These are phyloP conservation scores for Plasmodium adleri DNA, from an alignment of 169 alveolate genomes.

Conservation along the genomic window DNA sequence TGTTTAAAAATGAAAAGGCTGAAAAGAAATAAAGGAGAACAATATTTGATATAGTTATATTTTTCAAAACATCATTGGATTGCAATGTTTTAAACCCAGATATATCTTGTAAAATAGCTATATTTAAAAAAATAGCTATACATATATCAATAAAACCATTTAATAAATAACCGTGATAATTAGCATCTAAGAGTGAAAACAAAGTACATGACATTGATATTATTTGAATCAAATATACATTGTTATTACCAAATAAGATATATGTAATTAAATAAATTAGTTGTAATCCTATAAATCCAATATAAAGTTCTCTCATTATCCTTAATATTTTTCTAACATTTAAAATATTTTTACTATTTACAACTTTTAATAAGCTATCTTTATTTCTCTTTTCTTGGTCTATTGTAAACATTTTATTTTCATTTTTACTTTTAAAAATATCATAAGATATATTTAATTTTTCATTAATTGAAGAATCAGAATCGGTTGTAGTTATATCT, in stretches of 20 bases:
- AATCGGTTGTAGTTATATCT: slow-evolving; percentile 73
- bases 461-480: slow-evolving; percentile 56
- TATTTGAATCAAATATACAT: slow-evolving; percentile 58
- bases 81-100: slow-evolving; percentile 64
- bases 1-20: slow-evolving; percentile 41
- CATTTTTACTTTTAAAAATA: slow-evolving; percentile 39
- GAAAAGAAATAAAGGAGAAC: slow-evolving; percentile 71
- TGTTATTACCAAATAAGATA: slow-evolving; percentile 64
- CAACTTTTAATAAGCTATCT: slow-evolving; percentile 39
- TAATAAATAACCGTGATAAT: slow-evolving; percentile 72
- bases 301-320: slow-evolving; percentile 67
- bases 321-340: slow-evolving; percentile 59
- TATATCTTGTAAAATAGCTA: slow-evolving; percentile 60
- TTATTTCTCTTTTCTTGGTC: slow-evolving; percentile 33
- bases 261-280: slow-evolving; percentile 69
- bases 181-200: slow-evolving; percentile 71
- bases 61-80: slow-evolving; percentile 51
- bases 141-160: slow-evolving; percentile 70
- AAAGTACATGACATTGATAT: slow-evolving; percentile 68
- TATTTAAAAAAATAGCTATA: slow-evolving; percentile 61
- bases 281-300: slow-evolving; percentile 76
- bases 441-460: slow-evolving; percentile 42
- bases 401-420: slow-evolving; percentile 17
- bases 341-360: slow-evolving; percentile 67
- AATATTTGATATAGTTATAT: slow-evolving; percentile 62